phyloP scores from a whole-genome alignment of 129 eudicot species.

The Escallonia rubra region DNA sequence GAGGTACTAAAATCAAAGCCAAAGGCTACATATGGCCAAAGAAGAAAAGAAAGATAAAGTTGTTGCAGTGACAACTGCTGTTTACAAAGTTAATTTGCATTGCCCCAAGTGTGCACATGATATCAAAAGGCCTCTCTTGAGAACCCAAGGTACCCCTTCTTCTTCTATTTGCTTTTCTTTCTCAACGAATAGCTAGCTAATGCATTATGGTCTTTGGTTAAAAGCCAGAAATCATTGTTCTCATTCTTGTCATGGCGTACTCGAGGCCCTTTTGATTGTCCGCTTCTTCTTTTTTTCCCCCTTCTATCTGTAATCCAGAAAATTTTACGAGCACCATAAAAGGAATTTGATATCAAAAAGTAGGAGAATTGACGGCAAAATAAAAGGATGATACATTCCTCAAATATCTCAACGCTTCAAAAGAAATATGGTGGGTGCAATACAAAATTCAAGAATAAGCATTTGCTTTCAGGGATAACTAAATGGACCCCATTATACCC shows the following conservation, averaged over 20 bases:
- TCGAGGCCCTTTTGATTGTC: neutral
- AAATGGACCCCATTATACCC: too few relatives aligned
- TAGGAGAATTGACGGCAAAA: too few relatives aligned
- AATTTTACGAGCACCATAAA: too few relatives aligned
- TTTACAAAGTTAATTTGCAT: constrained; percentile 73
- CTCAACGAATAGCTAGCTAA: neutral
- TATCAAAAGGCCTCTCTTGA: constrained; percentile 66
- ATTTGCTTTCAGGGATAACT: too few relatives aligned
- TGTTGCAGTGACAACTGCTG: constrained; percentile 36
- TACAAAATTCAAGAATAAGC: too few relatives aligned
- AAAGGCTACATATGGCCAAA: constrained; percentile 23
- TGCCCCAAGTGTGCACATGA: constrained; percentile 93
- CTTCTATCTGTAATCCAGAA: too few relatives aligned
- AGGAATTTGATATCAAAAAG: too few relatives aligned
- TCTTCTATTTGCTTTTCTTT: neutral
- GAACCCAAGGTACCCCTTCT: constrained; percentile 49
- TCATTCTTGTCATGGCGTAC: neutral
- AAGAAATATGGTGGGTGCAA: too few relatives aligned
- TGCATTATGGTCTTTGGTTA: too few relatives aligned
- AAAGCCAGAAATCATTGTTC: neutral
- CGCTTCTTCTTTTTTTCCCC: neutral
- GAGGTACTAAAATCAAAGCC: neutral
- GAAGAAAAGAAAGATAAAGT: constrained; percentile 41
- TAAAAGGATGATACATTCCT: too few relatives aligned
- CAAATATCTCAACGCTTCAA: too few relatives aligned